phyloP scores from a whole-genome alignment of 208 protist genomes.

The Leishmania turanica region DNA sequence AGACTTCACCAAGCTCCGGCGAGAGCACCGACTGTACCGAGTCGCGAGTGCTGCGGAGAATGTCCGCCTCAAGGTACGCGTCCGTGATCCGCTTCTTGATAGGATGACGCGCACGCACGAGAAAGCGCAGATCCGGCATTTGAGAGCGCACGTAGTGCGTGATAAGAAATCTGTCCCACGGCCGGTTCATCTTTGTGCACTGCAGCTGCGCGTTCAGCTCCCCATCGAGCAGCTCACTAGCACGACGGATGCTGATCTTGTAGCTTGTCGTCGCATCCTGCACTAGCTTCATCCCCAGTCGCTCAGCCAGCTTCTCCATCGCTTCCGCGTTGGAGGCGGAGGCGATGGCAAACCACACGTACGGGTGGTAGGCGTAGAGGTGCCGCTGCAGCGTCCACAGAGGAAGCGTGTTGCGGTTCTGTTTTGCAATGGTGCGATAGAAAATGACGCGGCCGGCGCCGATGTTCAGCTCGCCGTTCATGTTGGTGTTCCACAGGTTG shows the following conservation, averaged over 20 bases:
- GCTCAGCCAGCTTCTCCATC: constrained; percentile 55
- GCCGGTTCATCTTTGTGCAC: constrained; percentile 66
- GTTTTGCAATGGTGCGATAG: constrained; percentile 82
- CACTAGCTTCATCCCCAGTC: constrained; percentile 64
- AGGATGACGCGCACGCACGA: constrained; percentile 83
- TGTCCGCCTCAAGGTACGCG: constrained; percentile 77
- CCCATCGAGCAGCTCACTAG: constrained; percentile 67
- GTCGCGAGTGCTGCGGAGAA: constrained; percentile 84
- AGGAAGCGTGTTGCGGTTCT: constrained; percentile 84
- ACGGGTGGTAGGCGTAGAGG: constrained; percentile 82
- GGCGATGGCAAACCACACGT: constrained; percentile 89
- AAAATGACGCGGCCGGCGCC: constrained; percentile 82
- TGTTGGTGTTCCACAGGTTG: constrained; percentile 92
- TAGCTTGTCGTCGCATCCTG: constrained; percentile 85
- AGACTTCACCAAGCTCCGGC: constrained; percentile 86
- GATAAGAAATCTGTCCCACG: constrained; percentile 89
- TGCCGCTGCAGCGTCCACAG: constrained; percentile 84
- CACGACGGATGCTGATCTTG: constrained; percentile 58
- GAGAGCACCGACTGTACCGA: constrained; percentile 87
- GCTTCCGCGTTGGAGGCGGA: constrained; percentile 58
- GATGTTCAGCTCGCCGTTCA: constrained; percentile 90
- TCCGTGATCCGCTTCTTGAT: constrained; percentile 88
- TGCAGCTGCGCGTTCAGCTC: constrained; percentile 88
- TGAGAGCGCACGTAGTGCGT: constrained; percentile 82
- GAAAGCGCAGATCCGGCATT: constrained; percentile 87